phyloP scores from a whole-genome alignment of 2,329 filamentous ascomycete genomes.

The Clonostachys byssicola region DNA sequence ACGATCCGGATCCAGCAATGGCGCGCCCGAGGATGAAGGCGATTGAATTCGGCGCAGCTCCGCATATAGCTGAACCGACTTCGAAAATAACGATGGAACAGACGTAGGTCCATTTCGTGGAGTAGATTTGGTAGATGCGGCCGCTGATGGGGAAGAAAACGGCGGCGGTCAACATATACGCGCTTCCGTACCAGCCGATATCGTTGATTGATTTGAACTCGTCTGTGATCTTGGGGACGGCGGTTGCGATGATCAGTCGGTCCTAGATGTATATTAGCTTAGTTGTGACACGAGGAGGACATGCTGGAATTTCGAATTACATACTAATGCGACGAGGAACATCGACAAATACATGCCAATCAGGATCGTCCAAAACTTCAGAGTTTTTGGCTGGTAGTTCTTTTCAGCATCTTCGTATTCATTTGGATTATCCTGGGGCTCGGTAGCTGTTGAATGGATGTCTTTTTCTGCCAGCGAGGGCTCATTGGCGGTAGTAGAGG shows the following conservation, averaged over 20 bases:
- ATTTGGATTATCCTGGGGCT: neutral
- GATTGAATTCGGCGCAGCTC: constrained; percentile 16
- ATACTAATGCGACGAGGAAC: constrained; percentile 43
- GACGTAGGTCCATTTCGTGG: constrained; percentile 30
- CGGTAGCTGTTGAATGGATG: too few relatives aligned
- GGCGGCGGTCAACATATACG: constrained; percentile 55
- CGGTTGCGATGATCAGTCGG: constrained; percentile 15
- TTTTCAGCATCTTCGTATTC: constrained; percentile 20
- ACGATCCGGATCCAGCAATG: constrained; percentile 22
- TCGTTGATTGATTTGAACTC: constrained; percentile 50
- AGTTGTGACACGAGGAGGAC: neutral
- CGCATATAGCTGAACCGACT: constrained; percentile 20
- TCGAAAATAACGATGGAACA: constrained; percentile 10
- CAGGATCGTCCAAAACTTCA: constrained; percentile 49
- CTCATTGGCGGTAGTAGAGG: too few relatives aligned
- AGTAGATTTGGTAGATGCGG: constrained; percentile 45
- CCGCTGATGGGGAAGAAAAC: constrained; percentile 48
- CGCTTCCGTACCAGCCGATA: constrained; percentile 57
- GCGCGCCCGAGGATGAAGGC: constrained; percentile 26
- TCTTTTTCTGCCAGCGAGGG: too few relatives aligned
- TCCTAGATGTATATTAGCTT: neutral
- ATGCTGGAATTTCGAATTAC: neutral
- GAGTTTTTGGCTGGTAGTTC: constrained; percentile 48
- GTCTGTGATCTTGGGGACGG: constrained; percentile 45
- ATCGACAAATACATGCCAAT: constrained; percentile 47